A percentile compares a stretch with the other conserved stretches of the same genome.
Conservation (phyloP, 129 eudicot species). For the Lactuca saligna region DNA sequence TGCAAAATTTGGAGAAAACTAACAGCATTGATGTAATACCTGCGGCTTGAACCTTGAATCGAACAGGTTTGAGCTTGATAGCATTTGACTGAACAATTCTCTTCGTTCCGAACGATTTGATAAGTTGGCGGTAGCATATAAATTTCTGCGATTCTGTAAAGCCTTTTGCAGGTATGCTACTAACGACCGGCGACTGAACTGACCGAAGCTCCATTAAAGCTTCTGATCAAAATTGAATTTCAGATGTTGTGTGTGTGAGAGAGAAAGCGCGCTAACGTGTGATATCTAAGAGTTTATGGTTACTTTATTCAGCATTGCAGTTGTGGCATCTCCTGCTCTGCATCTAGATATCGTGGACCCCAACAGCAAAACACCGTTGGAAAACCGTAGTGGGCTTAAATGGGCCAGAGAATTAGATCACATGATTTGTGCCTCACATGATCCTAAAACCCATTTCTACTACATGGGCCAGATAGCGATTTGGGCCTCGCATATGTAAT, state of each 20-base stretch:
- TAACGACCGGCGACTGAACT: constrained; percentile 45
- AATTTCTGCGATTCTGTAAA: constrained; percentile 35
- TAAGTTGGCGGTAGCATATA: constrained; percentile 25
- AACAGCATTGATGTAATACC: constrained; percentile 47
- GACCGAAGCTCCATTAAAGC: constrained; percentile 62
- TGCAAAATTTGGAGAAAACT: not conserved
- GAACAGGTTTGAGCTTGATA: constrained; percentile 34
- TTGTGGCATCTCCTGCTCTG: constrained; percentile 31
- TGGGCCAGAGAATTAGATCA: not conserved
- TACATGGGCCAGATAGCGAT: not conserved
- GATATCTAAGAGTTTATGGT: constrained; percentile 36
- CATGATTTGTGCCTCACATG: not conserved
- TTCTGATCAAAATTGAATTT: constrained; percentile 21
- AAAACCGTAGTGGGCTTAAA: not conserved
- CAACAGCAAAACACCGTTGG: not conserved
- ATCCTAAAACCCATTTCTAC: not conserved
- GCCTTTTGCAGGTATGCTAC: constrained; percentile 49
- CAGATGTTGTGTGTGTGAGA: constrained; percentile 21
- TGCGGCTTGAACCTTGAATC: constrained; percentile 51
- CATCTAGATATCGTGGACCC: constrained; percentile 45
- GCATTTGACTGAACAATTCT: constrained; percentile 33
- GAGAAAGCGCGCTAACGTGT: constrained; percentile 18
- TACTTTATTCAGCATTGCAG: constrained; percentile 14
- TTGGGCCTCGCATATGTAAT: too few species aligned
- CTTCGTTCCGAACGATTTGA: constrained; percentile 34